phyloP scores from a whole-genome alignment of 1,284 basidiomycete species.

The Fomitopsis pinicola region DNA sequence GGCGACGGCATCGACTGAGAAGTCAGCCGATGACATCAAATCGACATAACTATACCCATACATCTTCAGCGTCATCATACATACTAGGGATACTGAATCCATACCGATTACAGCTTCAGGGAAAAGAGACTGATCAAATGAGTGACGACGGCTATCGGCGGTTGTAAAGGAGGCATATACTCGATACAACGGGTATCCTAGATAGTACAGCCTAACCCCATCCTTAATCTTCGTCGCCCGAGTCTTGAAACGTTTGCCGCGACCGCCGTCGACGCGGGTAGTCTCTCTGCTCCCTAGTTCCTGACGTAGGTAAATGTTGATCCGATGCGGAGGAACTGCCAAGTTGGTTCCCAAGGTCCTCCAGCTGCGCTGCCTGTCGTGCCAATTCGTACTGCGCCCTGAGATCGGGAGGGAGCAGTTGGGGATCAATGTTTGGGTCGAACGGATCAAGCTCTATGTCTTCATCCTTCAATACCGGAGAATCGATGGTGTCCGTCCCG shows the following conservation, averaged over 20 bases:
- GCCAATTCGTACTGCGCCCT: neutral
- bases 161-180: neutral
- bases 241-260: neutral
- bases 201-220: neutral
- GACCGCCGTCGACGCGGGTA: neutral
- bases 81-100: neutral
- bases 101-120: neutral
- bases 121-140: neutral
- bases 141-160: neutral
- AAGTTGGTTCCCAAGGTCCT: neutral
- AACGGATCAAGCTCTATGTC: constrained; percentile 3
- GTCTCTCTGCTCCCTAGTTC: neutral
- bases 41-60: neutral
- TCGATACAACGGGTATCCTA: neutral
- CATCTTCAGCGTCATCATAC: neutral
- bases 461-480: neutral
- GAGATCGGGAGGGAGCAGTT: neutral
- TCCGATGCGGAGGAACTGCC: neutral
- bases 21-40: neutral
- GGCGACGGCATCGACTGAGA: neutral
- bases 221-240: neutral
- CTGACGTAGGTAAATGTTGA: neutral
- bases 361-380: neutral
- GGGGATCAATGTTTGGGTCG: neutral
- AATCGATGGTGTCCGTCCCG: neutral